Evolutionary conservation across 805 yeast species (phyloP).

Genomic region (Kuraishia ogatae): DNA sequence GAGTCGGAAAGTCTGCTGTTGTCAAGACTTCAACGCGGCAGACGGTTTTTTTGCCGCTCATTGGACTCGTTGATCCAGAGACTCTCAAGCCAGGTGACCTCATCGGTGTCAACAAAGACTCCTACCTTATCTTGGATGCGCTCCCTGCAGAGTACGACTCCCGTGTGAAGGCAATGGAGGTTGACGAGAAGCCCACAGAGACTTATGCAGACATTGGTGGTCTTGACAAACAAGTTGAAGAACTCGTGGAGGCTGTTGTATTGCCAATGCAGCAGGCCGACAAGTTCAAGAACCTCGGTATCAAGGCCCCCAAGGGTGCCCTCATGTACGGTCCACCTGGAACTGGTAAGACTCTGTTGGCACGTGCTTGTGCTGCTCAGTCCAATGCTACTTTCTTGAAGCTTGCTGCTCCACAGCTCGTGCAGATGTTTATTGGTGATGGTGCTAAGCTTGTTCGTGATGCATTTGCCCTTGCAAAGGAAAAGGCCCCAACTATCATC

Average conservation of each 20-base stretch:
- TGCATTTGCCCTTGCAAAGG: conserved; percentile 95
- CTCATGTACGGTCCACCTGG: conserved; percentile 99
- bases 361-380: conserved; percentile 98
- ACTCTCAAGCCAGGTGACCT: conserved; percentile 94
- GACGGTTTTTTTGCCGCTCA: conserved; percentile 90
- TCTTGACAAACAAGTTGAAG: conserved; percentile 95
- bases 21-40: conserved; percentile 96
- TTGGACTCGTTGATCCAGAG: conserved; percentile 90
- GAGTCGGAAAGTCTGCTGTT: conserved; percentile 95
- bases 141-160: conserved; percentile 96
- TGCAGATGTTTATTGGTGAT: conserved; percentile 98
- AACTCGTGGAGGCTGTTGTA: conserved; percentile 95
- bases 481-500: conserved; percentile 96
- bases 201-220: conserved; percentile 98
- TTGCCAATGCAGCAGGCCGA: conserved; percentile 98
- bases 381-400: conserved; percentile 95
- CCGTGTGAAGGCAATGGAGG: conserved; percentile 97
- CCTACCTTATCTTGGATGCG: conserved; percentile 86
- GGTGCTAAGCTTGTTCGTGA: conserved; percentile 97
- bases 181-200: conserved; percentile 97
- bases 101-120: conserved; percentile 96
- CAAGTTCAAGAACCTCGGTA: conserved; percentile 87
- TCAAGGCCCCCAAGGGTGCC: conserved; percentile 97
- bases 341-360: conserved; percentile 94
- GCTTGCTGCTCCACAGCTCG: conserved; percentile 95